phyloP scores from a whole-genome alignment of 1,284 basidiomycete species.

The Leucoagaricus sp. region DNA sequence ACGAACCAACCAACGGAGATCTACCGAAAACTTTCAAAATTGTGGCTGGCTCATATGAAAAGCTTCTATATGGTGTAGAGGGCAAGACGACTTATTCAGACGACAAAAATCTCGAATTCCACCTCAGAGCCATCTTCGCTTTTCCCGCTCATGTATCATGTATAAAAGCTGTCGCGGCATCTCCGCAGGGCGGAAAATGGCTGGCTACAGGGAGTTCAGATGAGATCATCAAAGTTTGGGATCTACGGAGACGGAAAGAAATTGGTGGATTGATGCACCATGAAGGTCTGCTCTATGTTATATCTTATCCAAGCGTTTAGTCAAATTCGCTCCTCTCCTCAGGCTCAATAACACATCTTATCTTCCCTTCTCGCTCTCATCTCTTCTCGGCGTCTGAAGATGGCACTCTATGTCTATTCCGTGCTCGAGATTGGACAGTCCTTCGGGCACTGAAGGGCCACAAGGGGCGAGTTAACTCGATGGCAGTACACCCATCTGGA shows the following conservation, averaged over 20 bases:
- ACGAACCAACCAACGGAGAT: slow-evolving; percentile 17
- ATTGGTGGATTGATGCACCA: slow-evolving; percentile 93
- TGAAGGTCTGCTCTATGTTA: slow-evolving; percentile 70
- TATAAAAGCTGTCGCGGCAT: slow-evolving; percentile 87
- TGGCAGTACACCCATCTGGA: slow-evolving; percentile 91
- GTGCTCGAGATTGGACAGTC: slow-evolving; percentile 91
- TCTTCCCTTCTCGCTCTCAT: slow-evolving; percentile 88
- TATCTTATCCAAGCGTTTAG: not conserved
- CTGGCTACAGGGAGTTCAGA: slow-evolving; percentile 93
- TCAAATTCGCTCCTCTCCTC: not conserved
- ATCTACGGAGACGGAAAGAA: slow-evolving; percentile 87
- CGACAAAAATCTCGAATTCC: slow-evolving; percentile 38
- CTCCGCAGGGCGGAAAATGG: slow-evolving; percentile 90
- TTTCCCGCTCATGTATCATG: slow-evolving; percentile 96
- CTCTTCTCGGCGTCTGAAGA: slow-evolving; percentile 91
- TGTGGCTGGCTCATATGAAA: slow-evolving; percentile 93
- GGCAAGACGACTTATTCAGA: slow-evolving; percentile 50
- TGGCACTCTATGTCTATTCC: slow-evolving; percentile 87
- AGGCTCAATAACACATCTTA: slow-evolving; percentile 90
- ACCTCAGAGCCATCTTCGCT: slow-evolving; percentile 86
- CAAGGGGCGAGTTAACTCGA: slow-evolving; percentile 87
- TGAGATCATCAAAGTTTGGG: slow-evolving; percentile 98
- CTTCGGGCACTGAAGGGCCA: slow-evolving; percentile 90
- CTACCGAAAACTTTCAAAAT: slow-evolving; percentile 78
- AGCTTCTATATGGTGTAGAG: slow-evolving; percentile 89